Conservation (phyloP, 192 early-diverging fungal species). For the Podila epigama region DNA sequence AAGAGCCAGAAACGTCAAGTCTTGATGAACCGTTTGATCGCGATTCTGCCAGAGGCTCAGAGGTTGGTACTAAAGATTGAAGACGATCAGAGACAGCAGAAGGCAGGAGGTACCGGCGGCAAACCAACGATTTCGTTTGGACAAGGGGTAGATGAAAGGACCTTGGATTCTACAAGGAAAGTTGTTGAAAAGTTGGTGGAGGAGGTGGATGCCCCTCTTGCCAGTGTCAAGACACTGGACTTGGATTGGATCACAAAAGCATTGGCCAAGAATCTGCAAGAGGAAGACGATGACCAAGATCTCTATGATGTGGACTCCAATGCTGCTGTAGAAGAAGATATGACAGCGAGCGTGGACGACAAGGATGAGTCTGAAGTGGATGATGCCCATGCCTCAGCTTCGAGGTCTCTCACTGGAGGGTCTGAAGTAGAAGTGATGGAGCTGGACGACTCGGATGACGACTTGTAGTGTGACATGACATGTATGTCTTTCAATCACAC, state of each 20-base stretch:
- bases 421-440: slow-evolving; percentile 12
- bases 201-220: slow-evolving; percentile 9
- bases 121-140: not conserved
- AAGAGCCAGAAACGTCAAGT: slow-evolving; percentile 44
- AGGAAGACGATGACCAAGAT: not conserved
- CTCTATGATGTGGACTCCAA: not conserved
- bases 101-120: not conserved
- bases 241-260: slow-evolving; percentile 19
- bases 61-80: slow-evolving; percentile 13
- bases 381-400: no score
- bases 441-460: slow-evolving; percentile 14
- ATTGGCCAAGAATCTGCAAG: not conserved
- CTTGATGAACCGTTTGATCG: slow-evolving; percentile 24
- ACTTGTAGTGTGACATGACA: not conserved
- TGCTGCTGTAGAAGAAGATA: not conserved
- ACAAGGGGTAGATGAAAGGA: not conserved
- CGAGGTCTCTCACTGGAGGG: no score
- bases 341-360: not conserved
- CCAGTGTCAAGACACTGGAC: slow-evolving; percentile 29
- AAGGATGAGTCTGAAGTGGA: no score
- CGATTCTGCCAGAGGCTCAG: slow-evolving; percentile 27
- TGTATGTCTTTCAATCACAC: not conserved
- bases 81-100: slow-evolving; percentile 1
- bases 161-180: not conserved
- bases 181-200: slow-evolving; percentile 10